phyloP scores from a whole-genome alignment of 768 basidiomycete species.

The Leccinum variicolor region DNA sequence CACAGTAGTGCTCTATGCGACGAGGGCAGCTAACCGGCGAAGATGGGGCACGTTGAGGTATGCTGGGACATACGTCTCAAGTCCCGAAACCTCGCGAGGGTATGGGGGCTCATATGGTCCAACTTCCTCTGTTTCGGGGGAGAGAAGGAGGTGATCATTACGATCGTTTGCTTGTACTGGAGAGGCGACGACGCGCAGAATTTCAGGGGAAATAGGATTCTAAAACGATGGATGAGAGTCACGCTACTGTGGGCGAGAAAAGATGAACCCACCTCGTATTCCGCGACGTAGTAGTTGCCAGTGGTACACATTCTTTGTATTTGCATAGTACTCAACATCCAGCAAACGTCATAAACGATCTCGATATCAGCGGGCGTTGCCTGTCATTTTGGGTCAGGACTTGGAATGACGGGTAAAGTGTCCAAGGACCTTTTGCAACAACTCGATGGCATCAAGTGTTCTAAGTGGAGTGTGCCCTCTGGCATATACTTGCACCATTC shows the following conservation, averaged over 20 bases:
- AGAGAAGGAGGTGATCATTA: conserved; percentile 92
- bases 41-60: conserved; percentile 89
- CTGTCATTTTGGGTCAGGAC: conserved; percentile 36
- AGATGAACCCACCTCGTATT: conserved; percentile 77
- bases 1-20: conserved; percentile 46
- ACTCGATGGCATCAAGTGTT: conserved; percentile 98
- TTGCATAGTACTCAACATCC: conserved; percentile 99
- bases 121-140: conserved; percentile 96
- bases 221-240: conserved; percentile 28
- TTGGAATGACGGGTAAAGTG: not conserved
- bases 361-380: conserved; percentile 94
- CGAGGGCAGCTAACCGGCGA: conserved; percentile 81
- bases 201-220: conserved; percentile 97
- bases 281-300: conserved; percentile 98
- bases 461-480: conserved; percentile 93
- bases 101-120: conserved; percentile 92
- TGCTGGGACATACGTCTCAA: conserved; percentile 95
- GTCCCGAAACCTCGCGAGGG: conserved; percentile 89
- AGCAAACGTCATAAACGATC: conserved; percentile 99
- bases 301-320: conserved; percentile 99
- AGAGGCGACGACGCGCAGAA: conserved; percentile 93
- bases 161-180: conserved; percentile 95
- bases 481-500: conserved; percentile 99
- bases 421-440: conserved; percentile 83
- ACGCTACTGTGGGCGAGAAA: not conserved